A percentile compares a stretch with the other conserved stretches of the same genome.
Conservation (phyloP, 768 basidiomycete genomes). For the Boletus subcaerulescens region DNA sequence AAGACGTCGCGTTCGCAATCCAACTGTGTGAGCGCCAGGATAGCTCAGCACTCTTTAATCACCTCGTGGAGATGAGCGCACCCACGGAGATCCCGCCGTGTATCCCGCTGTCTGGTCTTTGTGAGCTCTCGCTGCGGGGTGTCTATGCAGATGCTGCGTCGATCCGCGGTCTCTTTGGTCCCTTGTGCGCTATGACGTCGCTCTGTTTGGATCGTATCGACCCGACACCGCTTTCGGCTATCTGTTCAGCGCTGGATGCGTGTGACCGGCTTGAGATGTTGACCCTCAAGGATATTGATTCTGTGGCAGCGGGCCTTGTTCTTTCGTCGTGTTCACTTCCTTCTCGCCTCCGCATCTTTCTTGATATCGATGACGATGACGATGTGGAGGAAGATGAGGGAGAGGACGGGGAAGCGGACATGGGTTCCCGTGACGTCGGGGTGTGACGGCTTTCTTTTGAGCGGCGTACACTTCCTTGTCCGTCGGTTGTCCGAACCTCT, state of each 20-base stretch:
- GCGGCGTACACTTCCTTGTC: not conserved
- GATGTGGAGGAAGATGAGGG: not conserved
- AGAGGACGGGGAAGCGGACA: not conserved
- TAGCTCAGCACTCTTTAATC: constrained; percentile 36
- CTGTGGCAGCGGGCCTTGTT: not conserved
- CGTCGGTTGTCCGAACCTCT: no score
- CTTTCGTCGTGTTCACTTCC: constrained; percentile 7
- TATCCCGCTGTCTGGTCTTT: constrained; percentile 6
- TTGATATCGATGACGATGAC: constrained; percentile 12
- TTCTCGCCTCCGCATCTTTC: constrained; percentile 10
- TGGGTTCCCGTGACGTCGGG: not conserved
- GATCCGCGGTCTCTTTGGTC: constrained; percentile 5
- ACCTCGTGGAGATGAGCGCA: constrained; percentile 22
- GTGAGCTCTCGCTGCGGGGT: constrained; percentile 10
- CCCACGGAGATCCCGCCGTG: not conserved
- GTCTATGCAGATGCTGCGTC: not conserved
- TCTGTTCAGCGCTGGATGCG: constrained; percentile 2
- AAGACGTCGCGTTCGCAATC: constrained; percentile 44
- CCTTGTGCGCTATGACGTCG: not conserved
- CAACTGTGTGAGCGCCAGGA: constrained; percentile 34
- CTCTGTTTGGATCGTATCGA: constrained; percentile 11
- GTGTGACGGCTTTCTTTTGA: not conserved
- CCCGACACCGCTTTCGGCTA: not conserved
- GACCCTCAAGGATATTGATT: constrained; percentile 11
- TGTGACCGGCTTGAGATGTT: constrained; percentile 7